Evolutionary conservation across 73 alveolate species (phyloP), one percentile per base, ranked within the genome.

Genomic region (Symbiodinium pilosum): DNA sequence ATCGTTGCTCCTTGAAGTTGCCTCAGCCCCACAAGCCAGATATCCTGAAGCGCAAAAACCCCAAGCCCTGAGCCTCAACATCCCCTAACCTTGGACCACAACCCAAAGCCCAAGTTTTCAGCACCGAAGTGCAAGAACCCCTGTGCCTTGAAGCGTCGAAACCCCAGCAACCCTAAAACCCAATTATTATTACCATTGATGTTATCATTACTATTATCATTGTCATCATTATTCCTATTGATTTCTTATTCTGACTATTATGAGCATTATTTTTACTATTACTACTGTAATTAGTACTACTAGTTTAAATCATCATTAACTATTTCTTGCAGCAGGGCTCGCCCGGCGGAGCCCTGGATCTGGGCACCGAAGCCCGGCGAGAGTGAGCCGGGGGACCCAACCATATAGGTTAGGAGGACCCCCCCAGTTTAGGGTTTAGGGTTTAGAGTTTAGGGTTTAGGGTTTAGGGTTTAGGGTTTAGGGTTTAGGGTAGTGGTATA

Each of bases 361-460:
- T 91, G 97, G 97, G 88, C 87, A 4, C 97, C 97, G 20, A 41
- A 64, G 81, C 40, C 97, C 4, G 88, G 71, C 36, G 97, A 91
- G 89, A 69, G 81, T 36, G 88, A 68, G 97, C 88, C 52, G 40
- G 51, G 14, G 47, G 68, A 42, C 24, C 41, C 43, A 34, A 9
- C 40, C 20, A 39, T 0, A 20, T n/a, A 39, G 34, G 21, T 68
- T 1, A 4, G 18, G 84, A 24, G 0, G 8, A 5, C n/a, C n/a
- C n/a, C n/a, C n/a, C n/a, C n/a, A 7, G 28, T 5, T 16, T 4
- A 69, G 84, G 84, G 84, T 12, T n/a, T 6, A 12, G 43, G 43
- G 75, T 56, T 56, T 56, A 3, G 75, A 34, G 75, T 56, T 56
- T 56, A 56, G 75, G 75, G 75, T 3, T 56, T 56, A 4, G 75